Conservation (phyloP, 2,329 filamentous ascomycete genomes). For the Xylaria sp. region DNA sequence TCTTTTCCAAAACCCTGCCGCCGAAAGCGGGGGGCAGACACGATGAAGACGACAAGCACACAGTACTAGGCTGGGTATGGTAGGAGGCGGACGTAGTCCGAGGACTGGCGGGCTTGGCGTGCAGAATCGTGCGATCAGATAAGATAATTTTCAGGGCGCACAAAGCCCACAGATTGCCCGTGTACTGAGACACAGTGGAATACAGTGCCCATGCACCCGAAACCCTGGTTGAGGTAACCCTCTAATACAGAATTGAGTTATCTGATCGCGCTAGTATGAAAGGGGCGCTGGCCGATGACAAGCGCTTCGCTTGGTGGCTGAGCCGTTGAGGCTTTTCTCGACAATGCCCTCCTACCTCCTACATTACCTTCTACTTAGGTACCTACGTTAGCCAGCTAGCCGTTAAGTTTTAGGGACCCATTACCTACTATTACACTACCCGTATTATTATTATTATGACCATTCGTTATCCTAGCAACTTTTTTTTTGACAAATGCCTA, state of each 20-base stretch:
- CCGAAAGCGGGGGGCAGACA: conserved; percentile 38
- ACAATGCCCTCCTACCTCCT: neutral
- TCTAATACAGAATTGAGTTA: conserved; percentile 13
- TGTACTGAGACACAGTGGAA: neutral
- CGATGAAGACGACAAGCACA: conserved; percentile 23
- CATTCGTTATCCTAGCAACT: neutral
- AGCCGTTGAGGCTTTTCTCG: conserved; percentile 14
- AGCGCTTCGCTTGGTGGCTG: conserved; percentile 16
- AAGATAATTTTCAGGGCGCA: conserved; percentile 44
- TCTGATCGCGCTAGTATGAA: conserved; percentile 36
- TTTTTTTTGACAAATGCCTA: neutral
- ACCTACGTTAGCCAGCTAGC: conserved; percentile 9
- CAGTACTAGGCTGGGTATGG: conserved; percentile 33
- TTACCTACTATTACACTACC: neutral
- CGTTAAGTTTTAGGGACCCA: conserved; percentile 4
- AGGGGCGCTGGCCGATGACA: neutral
- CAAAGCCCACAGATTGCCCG: neutral
- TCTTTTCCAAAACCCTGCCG: conserved; percentile 25
- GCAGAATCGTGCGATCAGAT: conserved; percentile 47
- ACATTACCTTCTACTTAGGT: too few relatives aligned
- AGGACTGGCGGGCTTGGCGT: conserved; percentile 24
- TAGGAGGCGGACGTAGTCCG: conserved; percentile 23
- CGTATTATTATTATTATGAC: neutral
- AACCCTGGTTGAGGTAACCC: neutral
- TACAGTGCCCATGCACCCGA: conserved; percentile 2